These are phyloP conservation scores for Ehretia macrophylla DNA, from an alignment of 257 asterid species.

Conservation along the genomic window DNA sequence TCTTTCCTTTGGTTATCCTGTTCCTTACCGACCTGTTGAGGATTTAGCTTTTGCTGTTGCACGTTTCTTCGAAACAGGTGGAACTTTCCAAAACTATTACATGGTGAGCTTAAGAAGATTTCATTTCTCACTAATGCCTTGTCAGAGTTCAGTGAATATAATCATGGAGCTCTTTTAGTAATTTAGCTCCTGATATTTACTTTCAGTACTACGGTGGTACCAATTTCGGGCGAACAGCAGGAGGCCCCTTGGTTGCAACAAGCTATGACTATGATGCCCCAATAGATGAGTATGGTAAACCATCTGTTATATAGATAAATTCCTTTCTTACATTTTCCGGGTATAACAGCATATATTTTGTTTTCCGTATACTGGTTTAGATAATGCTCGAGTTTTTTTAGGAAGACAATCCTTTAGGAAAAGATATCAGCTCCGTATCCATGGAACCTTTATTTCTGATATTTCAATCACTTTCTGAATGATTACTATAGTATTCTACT, in stretches of 20 bases:
- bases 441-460: too few relatives aligned
- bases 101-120: constrained; percentile 39
- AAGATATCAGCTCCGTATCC: too few relatives aligned
- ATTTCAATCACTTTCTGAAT: too few relatives aligned
- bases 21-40: constrained; percentile 75
- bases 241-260: constrained; percentile 77
- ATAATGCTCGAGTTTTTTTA: too few relatives aligned
- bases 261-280: constrained; percentile 91
- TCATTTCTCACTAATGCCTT: background rate
- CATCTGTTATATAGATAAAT: background rate
- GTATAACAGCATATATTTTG: too few relatives aligned
- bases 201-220: constrained; percentile 82
- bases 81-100: constrained; percentile 81
- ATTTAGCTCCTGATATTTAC: background rate
- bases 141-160: background rate
- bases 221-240: constrained; percentile 82
- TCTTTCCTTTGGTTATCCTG: constrained; percentile 73
- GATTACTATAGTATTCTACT: too few relatives aligned
- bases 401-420: too few relatives aligned
- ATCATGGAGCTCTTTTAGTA: background rate
- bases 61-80: constrained; percentile 79
- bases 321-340: background rate
- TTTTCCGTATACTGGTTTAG: too few relatives aligned
- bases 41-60: constrained; percentile 87
- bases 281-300: constrained; percentile 68